phyloP scores from a whole-genome alignment of 75 land plant species.

The Cryptomeria japonica region DNA sequence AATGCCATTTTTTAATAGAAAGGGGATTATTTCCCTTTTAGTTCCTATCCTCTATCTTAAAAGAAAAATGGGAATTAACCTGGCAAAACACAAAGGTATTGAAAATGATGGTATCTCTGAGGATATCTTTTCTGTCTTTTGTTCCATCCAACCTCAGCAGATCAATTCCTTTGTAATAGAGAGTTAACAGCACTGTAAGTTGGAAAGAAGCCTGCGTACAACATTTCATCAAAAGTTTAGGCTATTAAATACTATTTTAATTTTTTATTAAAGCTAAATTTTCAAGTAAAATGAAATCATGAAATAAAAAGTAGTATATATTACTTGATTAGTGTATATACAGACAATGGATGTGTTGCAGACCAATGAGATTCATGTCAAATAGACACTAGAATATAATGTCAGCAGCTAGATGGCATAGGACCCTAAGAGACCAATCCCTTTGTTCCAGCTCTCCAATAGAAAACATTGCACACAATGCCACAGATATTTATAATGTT shows the following conservation, averaged over 20 bases:
- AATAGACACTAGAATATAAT: not conserved
- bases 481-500: too few relatives aligned
- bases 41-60: not conserved
- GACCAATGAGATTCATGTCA: not conserved
- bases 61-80: conserved; percentile 16
- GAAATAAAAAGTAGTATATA: not conserved
- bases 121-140: conserved; percentile 11
- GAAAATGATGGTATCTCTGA: conserved; percentile 64
- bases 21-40: not conserved
- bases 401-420: not conserved
- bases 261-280: not conserved
- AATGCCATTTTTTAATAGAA: not conserved
- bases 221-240: not conserved
- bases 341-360: not conserved
- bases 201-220: conserved; percentile 52
- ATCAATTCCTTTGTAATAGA: conserved; percentile 47
- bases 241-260: not conserved
- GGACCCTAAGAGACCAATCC: not conserved
- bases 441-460: not conserved
- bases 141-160: conserved; percentile 35
- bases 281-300: not conserved
- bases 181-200: conserved; percentile 40
- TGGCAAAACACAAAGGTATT: conserved; percentile 70
- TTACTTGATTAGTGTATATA: not conserved
- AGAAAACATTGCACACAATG: not conserved